Conservation (phyloP, 495 filamentous ascomycete genomes). For the Aspergillus saccharolyticus region DNA sequence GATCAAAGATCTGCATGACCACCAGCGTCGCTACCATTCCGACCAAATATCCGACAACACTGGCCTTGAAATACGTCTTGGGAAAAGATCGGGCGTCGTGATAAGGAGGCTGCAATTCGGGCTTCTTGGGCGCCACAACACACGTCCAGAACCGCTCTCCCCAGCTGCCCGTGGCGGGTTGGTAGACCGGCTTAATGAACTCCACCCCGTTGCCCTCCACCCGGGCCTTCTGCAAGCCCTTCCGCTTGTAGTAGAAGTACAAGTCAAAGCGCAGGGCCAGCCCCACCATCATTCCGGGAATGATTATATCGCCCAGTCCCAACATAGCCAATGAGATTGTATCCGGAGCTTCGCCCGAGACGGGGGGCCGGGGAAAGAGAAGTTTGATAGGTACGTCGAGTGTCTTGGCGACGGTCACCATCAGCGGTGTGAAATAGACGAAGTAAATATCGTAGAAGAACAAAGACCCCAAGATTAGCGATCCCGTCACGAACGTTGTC, state of each 20-base stretch:
- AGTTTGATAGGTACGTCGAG: constrained; percentile 94
- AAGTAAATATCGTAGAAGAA: constrained; percentile 97
- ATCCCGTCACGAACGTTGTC: constrained; percentile 80
- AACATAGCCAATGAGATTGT: constrained; percentile 67
- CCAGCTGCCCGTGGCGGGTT: constrained; percentile 63
- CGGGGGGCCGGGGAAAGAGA: constrained; percentile 66
- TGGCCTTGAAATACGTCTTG: constrained; percentile 84
- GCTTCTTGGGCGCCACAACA: constrained; percentile 19
- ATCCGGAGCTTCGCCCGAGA: constrained; percentile 32
- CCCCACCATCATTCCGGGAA: constrained; percentile 90
- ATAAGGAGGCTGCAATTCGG: constrained; percentile 37
- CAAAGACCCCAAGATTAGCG: constrained; percentile 67
- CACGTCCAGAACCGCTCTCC: constrained; percentile 81
- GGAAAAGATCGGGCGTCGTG: constrained; percentile 54
- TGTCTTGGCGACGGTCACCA: constrained; percentile 90
- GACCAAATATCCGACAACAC: constrained; percentile 68
- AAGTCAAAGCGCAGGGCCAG: constrained; percentile 87
- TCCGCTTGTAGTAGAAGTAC: constrained; percentile 69
- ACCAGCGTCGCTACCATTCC: constrained; percentile 75
- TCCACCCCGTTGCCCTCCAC: constrained; percentile 32
- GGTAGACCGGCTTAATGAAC: constrained; percentile 51
- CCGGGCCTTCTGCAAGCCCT: constrained; percentile 39
- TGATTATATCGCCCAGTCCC: constrained; percentile 86
- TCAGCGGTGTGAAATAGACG: constrained; percentile 94
- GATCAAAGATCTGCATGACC: constrained; percentile 71